phyloP scores from a whole-genome alignment of 129 eudicot species.

The Erigeron canadensis region DNA sequence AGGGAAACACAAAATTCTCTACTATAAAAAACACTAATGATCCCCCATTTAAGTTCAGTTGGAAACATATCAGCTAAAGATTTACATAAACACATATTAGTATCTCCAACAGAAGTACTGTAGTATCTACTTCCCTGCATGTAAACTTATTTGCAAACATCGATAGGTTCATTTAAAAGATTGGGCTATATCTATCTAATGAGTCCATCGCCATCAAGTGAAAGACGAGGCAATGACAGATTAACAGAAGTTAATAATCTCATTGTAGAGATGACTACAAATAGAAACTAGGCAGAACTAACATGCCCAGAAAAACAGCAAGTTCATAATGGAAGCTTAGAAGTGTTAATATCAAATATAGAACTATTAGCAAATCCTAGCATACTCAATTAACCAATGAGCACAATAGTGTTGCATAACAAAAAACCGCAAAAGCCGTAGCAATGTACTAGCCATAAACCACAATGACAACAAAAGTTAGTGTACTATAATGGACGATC shows the following conservation, averaged over 20 bases:
- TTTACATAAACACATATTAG: too few relatives aligned
- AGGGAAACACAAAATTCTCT: background rate
- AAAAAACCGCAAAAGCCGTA: background rate
- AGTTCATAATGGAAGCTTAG: background rate
- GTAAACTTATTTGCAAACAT: too few relatives aligned
- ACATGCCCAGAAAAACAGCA: background rate
- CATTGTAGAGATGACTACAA: background rate
- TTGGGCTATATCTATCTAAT: too few relatives aligned
- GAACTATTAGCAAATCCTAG: background rate
- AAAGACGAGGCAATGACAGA: too few relatives aligned
- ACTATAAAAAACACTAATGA: background rate
- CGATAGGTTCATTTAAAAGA: too few relatives aligned
- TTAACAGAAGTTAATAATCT: too few relatives aligned
- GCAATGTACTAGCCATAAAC: background rate
- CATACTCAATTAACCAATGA: background rate
- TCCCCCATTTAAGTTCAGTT: background rate
- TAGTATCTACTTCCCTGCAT: too few relatives aligned
- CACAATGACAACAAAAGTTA: background rate
- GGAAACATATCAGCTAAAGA: too few relatives aligned
- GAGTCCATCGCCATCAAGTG: too few relatives aligned
- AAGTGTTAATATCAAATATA: background rate
- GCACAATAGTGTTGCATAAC: background rate
- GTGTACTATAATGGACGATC: too few relatives aligned
- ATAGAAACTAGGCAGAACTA: background rate
- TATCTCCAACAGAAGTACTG: too few relatives aligned